Percentiles rank a stretch among this genome's conserved stretches.
phyloP scores from a whole-genome alignment of 2,329 filamentous ascomycete genomes.

The Colletotrichum echinochloae region DNA sequence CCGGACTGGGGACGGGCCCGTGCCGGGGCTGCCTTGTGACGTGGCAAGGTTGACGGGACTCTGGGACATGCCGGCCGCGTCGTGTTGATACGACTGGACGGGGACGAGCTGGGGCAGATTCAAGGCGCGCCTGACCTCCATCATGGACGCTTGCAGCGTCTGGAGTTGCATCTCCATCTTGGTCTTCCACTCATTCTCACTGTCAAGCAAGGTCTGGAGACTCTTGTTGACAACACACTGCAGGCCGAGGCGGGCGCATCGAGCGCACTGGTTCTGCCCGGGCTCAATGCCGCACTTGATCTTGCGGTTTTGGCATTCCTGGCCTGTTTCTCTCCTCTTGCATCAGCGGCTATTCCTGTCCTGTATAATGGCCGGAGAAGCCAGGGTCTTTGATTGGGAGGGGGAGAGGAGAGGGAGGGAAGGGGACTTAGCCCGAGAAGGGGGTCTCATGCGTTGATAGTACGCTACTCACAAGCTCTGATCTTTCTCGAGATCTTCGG shows the following conservation, averaged over 20 bases:
- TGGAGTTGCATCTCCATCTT: slow-evolving; percentile 47
- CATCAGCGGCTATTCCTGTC: slow-evolving; percentile 4
- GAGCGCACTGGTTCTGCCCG: slow-evolving; percentile 59
- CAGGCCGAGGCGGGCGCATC: slow-evolving; percentile 62
- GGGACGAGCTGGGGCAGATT: slow-evolving; percentile 38
- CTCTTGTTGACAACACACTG: slow-evolving; percentile 67
- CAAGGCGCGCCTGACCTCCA: slow-evolving; percentile 45
- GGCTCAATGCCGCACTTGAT: slow-evolving; percentile 64
- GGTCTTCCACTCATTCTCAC: slow-evolving; percentile 60
- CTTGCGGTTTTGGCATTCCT: slow-evolving; percentile 65
- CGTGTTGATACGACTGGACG: slow-evolving; percentile 7
- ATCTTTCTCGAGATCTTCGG: slow-evolving; percentile 50
- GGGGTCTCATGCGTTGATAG: background rate
- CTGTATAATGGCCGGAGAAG: background rate
- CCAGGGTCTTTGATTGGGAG: background rate
- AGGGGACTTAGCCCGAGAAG: background rate
- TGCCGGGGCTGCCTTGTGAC: slow-evolving; percentile 40
- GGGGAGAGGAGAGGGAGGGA: too few species aligned
- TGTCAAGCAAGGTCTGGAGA: slow-evolving; percentile 66
- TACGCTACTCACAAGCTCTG: slow-evolving; percentile 48
- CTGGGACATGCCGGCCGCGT: slow-evolving; percentile 32
- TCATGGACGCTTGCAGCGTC: slow-evolving; percentile 45
- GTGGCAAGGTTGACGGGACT: slow-evolving; percentile 33
- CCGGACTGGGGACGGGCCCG: slow-evolving; percentile 41
- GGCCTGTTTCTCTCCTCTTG: slow-evolving; percentile 44